Evolutionary conservation across 306 rosid species (phyloP), one percentile per base, ranked within the genome.

Genomic region (Myrica gale): DNA sequence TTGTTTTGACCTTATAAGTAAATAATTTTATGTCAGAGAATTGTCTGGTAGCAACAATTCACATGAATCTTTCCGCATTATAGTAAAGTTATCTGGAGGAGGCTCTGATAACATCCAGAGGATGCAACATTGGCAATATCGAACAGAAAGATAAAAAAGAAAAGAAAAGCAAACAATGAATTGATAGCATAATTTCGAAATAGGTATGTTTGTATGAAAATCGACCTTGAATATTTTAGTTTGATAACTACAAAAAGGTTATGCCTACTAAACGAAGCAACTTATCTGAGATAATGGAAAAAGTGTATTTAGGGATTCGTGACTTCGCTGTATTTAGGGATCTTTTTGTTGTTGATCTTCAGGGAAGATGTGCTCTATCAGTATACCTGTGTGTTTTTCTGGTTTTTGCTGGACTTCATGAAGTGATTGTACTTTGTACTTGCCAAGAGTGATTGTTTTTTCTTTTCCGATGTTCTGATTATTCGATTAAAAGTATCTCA

Each of bases 401-500:
- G 26, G 12, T 65, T 65, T 65, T 37, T 65, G 11, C 3, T 39
- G 37, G 42, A 53, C 67, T 17, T 15, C 20, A 6, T 65, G 70
- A 17, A 39, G 50, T 42, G 7, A 65, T 42, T 65, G 23, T 71
- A n/a, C 46, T 17, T 17, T 68, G 37, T 32, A 26, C 63, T 55
- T 71, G 57, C 46, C 42, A 53, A 69, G 7, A 11, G 3, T 69
- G 0, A 10, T 69, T 46, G 32, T 26, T 26, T 26, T 26, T 26
- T 5, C 12, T 52, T 52, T 4, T 2, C 10, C 62, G 53, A 15
- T 4, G 32, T 41, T 51, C 76, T 85, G 71, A 85, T 72, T 69
- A 67, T 39, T 41, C 47, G 71, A 72, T 80, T 58, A 46, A 71
- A 75, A 58, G 55, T 80, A 53, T 74, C 78, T 42, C 50, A 66